Base-by-base conservation (phyloP, 1,284 basidiomycete genomes). In the Puccinia hordei region DNA sequence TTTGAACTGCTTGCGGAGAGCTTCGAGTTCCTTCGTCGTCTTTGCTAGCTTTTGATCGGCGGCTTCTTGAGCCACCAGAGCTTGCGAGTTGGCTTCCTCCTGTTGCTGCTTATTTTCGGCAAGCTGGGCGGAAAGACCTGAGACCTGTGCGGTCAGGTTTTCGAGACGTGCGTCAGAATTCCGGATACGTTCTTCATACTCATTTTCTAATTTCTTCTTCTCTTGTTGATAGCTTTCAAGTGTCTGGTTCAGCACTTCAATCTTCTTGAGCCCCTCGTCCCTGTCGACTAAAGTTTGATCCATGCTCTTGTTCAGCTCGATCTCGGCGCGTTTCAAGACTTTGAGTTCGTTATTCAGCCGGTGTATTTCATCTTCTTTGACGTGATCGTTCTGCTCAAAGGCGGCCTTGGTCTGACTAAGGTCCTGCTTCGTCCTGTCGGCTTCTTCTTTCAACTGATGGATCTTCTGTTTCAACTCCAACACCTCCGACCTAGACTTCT, bases 391-490 rank as follows among this genome's bases (percentile, higher is more conserved):
- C 44, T 80, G 68, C 49, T 73, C 77, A 38, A 80, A 80, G 55
- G 71, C 77, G 8, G 57, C 35, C 49, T 80, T 80, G 41, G 77
- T 80, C 71, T 80, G 77, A 59, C 38, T 80, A 15, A 80, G 35
- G 44, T 80, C 77, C 24, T 71, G 77, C 57, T 73, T 80, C n/a
- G 35, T 53, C 22, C 53, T 35, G 27, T 80, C 77, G 33, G 55
- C 66, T 15, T 80, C 77, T n/a, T 80, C 55, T 41, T 80, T 80
- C 19, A 72, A 72, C 17, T 35, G 41, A 61, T 80, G 53, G 30
- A 80, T 61, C 68, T 80, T 80, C 24, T 80, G 77, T 33, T 80
- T 80, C 77, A 80, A 73, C 57, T 80, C 77, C 38, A 80, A 61
- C 19, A 80, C 71, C 57, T 80, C 77, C 35, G 68, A 35, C 59